These are phyloP conservation scores for Pyrrhoderma noxium DNA, from an alignment of 1,284 basidiomycete species.

Conservation along the genomic window DNA sequence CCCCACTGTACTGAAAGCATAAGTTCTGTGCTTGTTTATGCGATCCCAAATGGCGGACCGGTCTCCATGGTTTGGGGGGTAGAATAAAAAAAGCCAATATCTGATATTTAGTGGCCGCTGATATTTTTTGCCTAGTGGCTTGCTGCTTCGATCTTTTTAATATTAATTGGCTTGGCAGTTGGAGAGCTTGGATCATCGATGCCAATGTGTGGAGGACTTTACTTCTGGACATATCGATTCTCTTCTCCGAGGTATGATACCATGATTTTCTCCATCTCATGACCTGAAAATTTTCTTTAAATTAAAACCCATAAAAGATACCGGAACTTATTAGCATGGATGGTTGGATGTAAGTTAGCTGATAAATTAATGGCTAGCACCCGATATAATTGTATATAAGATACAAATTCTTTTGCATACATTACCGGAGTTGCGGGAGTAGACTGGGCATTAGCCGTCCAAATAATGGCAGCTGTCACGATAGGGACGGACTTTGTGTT, in stretches of 20 bases:
- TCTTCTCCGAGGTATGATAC: slow-evolving; percentile 20
- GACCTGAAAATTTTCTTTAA: no score
- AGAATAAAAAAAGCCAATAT: background rate
- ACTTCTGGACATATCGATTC: slow-evolving; percentile 28
- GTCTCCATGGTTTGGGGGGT: slow-evolving; percentile 43
- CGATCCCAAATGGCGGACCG: slow-evolving; percentile 39
- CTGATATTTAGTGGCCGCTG: background rate
- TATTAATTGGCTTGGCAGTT: slow-evolving; percentile 30
- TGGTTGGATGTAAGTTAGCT: slow-evolving; percentile 26
- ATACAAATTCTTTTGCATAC: slow-evolving; percentile 34
- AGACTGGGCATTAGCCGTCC: slow-evolving; percentile 36
- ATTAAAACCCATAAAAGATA: no score
- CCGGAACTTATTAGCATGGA: slow-evolving; percentile 29
- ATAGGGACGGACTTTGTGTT: slow-evolving; percentile 29
- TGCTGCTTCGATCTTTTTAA: slow-evolving; percentile 15
- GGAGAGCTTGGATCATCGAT: slow-evolving; percentile 25
- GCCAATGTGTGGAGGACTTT: slow-evolving; percentile 29
- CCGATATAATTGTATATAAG: no score
- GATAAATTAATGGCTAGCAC: no score
- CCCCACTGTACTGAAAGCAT: background rate
- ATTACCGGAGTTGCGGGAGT: slow-evolving; percentile 36
- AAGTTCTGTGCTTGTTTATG: slow-evolving; percentile 35
- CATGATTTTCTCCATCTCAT: no score
- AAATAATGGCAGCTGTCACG: slow-evolving; percentile 31
- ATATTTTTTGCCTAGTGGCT: no score